Base-by-base conservation (phyloP, 495 filamentous ascomycete species). In the Poronia punctata region DNA sequence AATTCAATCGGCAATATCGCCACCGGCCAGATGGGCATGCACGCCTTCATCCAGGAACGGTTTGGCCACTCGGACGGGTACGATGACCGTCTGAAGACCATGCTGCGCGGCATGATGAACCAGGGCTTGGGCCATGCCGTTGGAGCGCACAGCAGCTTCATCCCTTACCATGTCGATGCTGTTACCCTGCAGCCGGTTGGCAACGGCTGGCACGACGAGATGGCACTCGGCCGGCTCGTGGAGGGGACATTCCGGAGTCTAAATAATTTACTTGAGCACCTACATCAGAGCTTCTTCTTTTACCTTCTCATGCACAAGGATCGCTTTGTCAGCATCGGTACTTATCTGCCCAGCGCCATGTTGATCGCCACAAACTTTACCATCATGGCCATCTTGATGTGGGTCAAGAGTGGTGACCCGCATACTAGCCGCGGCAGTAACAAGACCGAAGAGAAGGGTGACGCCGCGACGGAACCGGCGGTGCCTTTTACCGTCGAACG, bases 201-300 rank as follows among this genome's bases (percentile, higher is more conserved):
- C 11, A 71, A 88, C 15, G 93, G 93, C 24, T 90, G 87, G 83
- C 88, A 97, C 54, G 92, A 98, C 56, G 92, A 97, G 61, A 96
- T 96, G 86, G 82, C 82, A 15, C 72, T 98, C 50, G 92, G 93
- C 7, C 74, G 90, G 23, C 83, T 88, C 0, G 71, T 97, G 2
- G 92, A 98, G 62, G 84, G 86, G 56, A 70, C 89, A 7, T 93
- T 89, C 53, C 73, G 92, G 40, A 93, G 86, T 52, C 65, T 98
- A 60, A 98, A 98, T 64, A 98, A 98, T 56, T 64, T 98, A 37
- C 73, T 98, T 11, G 92, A 98, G 64, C 88, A 97, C 59, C 76
- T 98, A 45, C 92, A 98, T 55, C 92, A 98, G 68, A 95, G 87
- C 56, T 98, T 97, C 72, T 98, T 98, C 72, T 97, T 98, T 66